Base-by-base conservation (phyloP, 1,284 basidiomycete genomes). In the Cerioporus squamosus region DNA sequence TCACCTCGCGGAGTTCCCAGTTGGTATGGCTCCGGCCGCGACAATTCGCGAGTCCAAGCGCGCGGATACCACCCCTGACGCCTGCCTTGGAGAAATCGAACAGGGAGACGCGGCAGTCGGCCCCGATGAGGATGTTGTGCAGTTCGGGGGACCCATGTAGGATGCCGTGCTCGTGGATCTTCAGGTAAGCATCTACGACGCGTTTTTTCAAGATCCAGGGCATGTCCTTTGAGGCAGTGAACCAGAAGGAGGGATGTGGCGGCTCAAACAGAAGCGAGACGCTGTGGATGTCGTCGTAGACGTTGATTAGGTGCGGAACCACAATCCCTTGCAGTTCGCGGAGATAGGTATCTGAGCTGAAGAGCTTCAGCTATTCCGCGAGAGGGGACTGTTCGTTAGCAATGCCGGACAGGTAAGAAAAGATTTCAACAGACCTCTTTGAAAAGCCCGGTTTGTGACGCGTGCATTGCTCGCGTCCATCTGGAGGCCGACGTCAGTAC, bases 81-180 rank as follows among this genome's bases (percentile, higher is more conserved):
- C 77, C 74, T 63, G 80, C 79, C 47, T 73, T 72, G 43, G 83
- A 77, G 67, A 87, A 87, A 68, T 87, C 80, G 61, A 84, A 78
- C 51, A 89, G 75, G 33, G 77, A 82, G 36, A 88, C 79, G 31
- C 75, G 75, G 43, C 77, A 80, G 63, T 87, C 83, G 2, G 75
- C 83, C 2, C 80, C 79, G 44, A 89, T 80, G 59, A 88, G 76
- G 67, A 88, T 83, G 50, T 71, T 59, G 20, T 52, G 63, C 48
- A 65, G 61, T 49, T 69, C 61, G 2, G 55, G 43, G 22, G 64
- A 55, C 15, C 65, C 65, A 31, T 70, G 69, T 2, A 69, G 42
- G 18, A 70, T 51, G 7, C 67, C 67, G 4, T 14, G 18, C 9
- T 33, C 14, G 54, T 70, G 69, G 4, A 70, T 43, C n/a, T 59